Evolutionary conservation across 202 grass and related monocot genomes (phyloP).

Genomic region (Schoenoplectus tabernaemontani): DNA sequence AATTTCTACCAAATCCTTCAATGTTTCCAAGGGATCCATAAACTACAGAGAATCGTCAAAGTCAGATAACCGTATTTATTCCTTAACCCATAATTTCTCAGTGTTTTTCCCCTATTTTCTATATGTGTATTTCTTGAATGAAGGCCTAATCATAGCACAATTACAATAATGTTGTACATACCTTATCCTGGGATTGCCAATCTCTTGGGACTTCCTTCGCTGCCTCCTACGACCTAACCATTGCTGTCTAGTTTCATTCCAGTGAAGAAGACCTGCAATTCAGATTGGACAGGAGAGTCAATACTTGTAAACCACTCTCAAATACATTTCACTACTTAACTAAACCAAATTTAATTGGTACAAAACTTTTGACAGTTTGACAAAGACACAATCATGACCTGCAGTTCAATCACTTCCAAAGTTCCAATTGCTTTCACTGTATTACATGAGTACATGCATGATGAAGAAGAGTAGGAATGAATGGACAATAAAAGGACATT

Average conservation of each 20-base stretch:
- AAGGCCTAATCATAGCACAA: neutral
- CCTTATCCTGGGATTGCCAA: slow-evolving; percentile 62
- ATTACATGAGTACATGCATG: neutral
- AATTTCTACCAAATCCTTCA: neutral
- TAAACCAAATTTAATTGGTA: neutral
- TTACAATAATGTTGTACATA: slow-evolving; percentile 13
- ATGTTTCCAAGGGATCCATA: neutral
- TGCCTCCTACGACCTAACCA: slow-evolving; percentile 57
- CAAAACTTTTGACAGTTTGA: neutral
- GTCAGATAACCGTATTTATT: neutral
- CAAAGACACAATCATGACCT: neutral
- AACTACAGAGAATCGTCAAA: neutral
- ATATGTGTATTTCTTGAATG: neutral
- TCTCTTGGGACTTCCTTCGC: slow-evolving; percentile 35
- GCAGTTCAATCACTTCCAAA: neutral
- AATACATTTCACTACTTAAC: neutral
- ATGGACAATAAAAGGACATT: too few relatives aligned
- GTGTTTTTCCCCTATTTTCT: neutral
- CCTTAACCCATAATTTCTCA: neutral
- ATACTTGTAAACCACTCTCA: neutral
- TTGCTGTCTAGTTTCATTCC: slow-evolving; percentile 84
- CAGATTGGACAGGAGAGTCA: neutral
- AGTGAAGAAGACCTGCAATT: slow-evolving; percentile 59
- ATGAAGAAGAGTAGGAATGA: neutral
- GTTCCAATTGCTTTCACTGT: neutral